Evolutionary conservation across 305 asterid genomes (phyloP), one percentile per base, ranked within the genome.

Genomic region (Striga hermonthica): DNA sequence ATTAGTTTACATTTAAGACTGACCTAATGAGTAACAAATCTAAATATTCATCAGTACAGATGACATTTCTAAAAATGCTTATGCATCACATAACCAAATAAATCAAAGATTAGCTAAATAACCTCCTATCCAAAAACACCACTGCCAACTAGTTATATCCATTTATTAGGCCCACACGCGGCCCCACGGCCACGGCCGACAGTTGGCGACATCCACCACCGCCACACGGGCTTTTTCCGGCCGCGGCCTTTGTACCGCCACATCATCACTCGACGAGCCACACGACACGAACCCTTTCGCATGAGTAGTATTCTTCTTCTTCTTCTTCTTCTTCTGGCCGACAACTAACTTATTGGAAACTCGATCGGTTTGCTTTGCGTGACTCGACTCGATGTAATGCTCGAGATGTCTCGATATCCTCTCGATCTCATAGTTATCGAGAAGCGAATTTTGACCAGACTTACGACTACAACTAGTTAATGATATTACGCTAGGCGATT

Each of bases 341-440:
- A 48, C 54, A 48, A 48, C 54, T 12, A n/a, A n/a, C n/a, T 48
- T 48, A 12, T 48, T 12, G 31, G 56, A 50, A 50, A 9, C 34
- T 12, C 31, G 34, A 9, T 9, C 56, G 15, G 31, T 22, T 22
- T 64, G 16, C 38, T 72, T 60, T 13, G 62, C 64, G 36, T 54
- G 72, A 41, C 77, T 72, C 9, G 79, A 72, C 16, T 79, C 68
- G 16, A 85, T 80, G 61, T 87, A 84, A 8, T 31, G 41, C 53
- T 85, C 75, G 0, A 90, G 88, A 68, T 85, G 75, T 64, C 12
- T 72, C 4, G 91, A 83, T 12, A 90, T 90, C 76, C 86, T 82
- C 58, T 83, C 80, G 4, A 87, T 74, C 78, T 90, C 97, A 14
- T 78, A 89, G 7, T 60, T 74, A 69, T 88, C 96, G 16, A 88